A percentile compares a stretch with the other conserved stretches of the same genome.
These are phyloP conservation scores for Coniochaeta ligniaria DNA, from an alignment of 2,329 filamentous ascomycete species.

Conservation along the genomic window DNA sequence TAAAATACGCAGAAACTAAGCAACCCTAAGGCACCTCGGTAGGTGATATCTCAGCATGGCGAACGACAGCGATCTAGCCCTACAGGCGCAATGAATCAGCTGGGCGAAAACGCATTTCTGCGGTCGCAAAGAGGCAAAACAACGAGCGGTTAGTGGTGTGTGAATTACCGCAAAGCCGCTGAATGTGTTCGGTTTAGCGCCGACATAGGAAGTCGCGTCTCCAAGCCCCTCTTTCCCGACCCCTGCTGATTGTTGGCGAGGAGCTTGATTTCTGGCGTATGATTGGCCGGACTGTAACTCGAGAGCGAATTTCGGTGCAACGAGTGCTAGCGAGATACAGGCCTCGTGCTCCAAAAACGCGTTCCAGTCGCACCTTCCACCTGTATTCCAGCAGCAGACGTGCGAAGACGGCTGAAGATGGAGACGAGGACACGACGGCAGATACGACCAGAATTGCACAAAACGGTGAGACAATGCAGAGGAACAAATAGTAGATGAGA, in stretches of 20 bases:
- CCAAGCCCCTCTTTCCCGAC: neutral
- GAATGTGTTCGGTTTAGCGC: neutral
- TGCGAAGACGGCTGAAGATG: neutral
- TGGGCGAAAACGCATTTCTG: too few relatives aligned
- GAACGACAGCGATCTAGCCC: too few relatives aligned
- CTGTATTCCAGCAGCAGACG: neutral
- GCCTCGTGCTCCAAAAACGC: neutral
- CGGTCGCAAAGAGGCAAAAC: too few relatives aligned
- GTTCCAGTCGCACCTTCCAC: neutral
- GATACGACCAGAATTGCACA: neutral
- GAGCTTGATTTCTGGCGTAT: neutral
- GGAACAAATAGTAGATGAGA: neutral
- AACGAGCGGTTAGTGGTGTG: neutral
- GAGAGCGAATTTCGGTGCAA: neutral
- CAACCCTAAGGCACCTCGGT: too few relatives aligned
- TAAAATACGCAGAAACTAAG: too few relatives aligned
- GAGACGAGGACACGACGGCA: neutral
- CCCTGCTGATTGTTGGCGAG: neutral
- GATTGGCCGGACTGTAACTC: neutral
- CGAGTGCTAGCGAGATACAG: neutral
- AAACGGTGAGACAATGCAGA: neutral
- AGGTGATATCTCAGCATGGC: too few relatives aligned
- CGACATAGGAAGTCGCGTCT: neutral
- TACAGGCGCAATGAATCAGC: too few relatives aligned
- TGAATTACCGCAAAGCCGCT: neutral